Conservation (phyloP, 208 protist species). For the Crithidia thermophila region DNA sequence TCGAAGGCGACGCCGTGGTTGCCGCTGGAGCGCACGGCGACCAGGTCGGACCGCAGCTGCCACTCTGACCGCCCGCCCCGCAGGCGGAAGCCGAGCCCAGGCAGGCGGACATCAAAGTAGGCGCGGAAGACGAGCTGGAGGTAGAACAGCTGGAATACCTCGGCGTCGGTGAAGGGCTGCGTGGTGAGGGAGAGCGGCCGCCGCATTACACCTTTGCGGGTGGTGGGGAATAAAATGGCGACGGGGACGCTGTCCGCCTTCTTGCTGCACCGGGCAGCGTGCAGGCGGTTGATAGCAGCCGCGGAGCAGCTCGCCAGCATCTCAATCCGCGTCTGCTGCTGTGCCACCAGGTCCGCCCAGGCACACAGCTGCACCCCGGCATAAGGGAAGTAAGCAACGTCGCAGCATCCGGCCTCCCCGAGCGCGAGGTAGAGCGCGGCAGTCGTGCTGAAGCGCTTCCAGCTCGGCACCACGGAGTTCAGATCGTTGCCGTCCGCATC, state of each 20-base stretch:
- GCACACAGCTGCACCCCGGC: constrained; percentile 47
- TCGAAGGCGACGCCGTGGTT: constrained; percentile 58
- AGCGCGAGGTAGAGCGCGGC: constrained; percentile 62
- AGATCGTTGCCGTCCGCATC: neutral
- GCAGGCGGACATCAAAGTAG: constrained; percentile 74
- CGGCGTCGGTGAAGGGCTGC: constrained; percentile 74
- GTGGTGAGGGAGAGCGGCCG: constrained; percentile 43
- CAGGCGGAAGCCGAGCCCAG: constrained; percentile 33
- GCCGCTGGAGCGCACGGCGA: constrained; percentile 42
- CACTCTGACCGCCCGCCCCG: constrained; percentile 8
- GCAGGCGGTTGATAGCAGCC: constrained; percentile 10
- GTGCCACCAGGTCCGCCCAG: constrained; percentile 34
- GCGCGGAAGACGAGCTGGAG: constrained; percentile 82
- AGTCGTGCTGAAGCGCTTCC: constrained; percentile 52
- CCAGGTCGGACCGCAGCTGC: constrained; percentile 53
- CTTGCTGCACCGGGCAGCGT: constrained; percentile 1
- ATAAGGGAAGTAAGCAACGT: constrained; percentile 47
- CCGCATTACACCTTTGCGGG: constrained; percentile 35
- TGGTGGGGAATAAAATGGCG: constrained; percentile 33
- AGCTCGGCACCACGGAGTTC: constrained; percentile 36
- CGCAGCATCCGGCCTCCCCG: constrained; percentile 52
- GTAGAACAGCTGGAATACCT: constrained; percentile 89
- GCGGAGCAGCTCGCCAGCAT: constrained; percentile 24
- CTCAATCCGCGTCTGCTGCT: constrained; percentile 32
- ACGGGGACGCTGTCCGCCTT: constrained; percentile 28